Percentiles rank a stretch among this genome's conserved stretches.
These are phyloP conservation scores for Primulina eburnea DNA, from an alignment of 257 asterid genomes.

Conservation along the genomic window DNA sequence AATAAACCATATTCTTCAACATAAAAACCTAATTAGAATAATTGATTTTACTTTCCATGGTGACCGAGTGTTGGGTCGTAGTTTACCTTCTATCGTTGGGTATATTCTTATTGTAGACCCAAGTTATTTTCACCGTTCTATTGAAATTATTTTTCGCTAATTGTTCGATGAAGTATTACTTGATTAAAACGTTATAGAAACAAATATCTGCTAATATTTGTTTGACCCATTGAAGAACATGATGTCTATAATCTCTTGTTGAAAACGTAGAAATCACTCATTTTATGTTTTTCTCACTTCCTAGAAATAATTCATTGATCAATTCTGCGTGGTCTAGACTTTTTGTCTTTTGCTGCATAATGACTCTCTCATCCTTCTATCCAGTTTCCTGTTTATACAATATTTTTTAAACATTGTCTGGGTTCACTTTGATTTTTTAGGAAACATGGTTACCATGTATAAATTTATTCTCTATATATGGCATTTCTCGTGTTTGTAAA, in stretches of 20 bases:
- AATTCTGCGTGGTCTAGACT: constrained; percentile 4
- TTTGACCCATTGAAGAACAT: constrained; percentile 4
- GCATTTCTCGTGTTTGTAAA: constrained; percentile 6
- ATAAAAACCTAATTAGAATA: background rate
- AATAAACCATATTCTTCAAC: background rate
- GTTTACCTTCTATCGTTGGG: background rate
- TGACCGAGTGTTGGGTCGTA: constrained; percentile 1
- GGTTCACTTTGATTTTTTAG: background rate
- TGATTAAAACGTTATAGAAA: background rate
- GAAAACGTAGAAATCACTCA: background rate
- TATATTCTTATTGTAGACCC: constrained; percentile 14
- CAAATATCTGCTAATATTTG: background rate
- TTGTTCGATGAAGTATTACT: background rate
- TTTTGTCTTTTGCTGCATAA: constrained; percentile 5
- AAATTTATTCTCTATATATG: background rate
- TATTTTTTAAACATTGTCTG: background rate
- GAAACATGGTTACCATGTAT: constrained; percentile 3
- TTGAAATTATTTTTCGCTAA: constrained; percentile 3
- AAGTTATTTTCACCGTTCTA: background rate
- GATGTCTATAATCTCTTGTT: background rate
- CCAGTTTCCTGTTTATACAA: background rate
- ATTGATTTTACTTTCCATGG: background rate
- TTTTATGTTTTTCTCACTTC: background rate
- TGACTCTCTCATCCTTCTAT: background rate
- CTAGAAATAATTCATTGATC: background rate